Conservation (phyloP, 768 basidiomycete species). For the Candolleomyces efflorescens region DNA sequence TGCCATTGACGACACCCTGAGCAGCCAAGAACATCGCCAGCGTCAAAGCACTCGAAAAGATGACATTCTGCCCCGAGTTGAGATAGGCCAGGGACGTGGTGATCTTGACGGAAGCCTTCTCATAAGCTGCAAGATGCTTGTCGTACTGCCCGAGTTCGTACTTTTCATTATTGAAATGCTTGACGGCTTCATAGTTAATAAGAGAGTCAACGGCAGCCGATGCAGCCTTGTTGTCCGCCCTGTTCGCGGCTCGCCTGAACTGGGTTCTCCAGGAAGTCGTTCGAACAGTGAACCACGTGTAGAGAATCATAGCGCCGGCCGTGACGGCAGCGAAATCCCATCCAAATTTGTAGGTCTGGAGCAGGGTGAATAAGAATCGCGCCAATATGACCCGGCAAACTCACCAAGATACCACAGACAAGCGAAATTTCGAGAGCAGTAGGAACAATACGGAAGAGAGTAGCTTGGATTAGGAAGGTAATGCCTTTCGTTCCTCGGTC, state of each 20-base stretch:
- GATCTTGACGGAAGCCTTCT: constrained; percentile 90
- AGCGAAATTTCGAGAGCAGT: constrained; percentile 95
- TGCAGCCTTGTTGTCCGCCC: constrained; percentile 95
- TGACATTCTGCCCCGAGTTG: constrained; percentile 96
- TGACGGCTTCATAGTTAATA: constrained; percentile 98
- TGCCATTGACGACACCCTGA: constrained; percentile 89
- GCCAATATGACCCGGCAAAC: constrained; percentile 18
- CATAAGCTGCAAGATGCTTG: constrained; percentile 79
- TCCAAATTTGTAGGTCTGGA: constrained; percentile 93
- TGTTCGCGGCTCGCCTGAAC: constrained; percentile 92
- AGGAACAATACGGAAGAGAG: constrained; percentile 92
- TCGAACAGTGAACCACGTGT: constrained; percentile 95
- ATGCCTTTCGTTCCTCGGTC: constrained; percentile 99
- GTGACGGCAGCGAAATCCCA: constrained; percentile 97
- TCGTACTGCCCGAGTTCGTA: constrained; percentile 93
- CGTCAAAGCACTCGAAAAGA: constrained; percentile 92
- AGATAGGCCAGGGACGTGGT: constrained; percentile 90
- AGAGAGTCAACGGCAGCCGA: constrained; percentile 91
- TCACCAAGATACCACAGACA: constrained; percentile 94
- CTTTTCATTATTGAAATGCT: constrained; percentile 98
- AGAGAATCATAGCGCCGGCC: constrained; percentile 75
- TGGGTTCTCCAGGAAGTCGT: constrained; percentile 96
- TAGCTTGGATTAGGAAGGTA: constrained; percentile 88
- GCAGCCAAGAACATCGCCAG: constrained; percentile 96
- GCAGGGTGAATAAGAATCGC: not conserved